These are phyloP conservation scores for Oryza brachyantha DNA, from an alignment of 176 grass and related monocot genomes.

Conservation along the genomic window DNA sequence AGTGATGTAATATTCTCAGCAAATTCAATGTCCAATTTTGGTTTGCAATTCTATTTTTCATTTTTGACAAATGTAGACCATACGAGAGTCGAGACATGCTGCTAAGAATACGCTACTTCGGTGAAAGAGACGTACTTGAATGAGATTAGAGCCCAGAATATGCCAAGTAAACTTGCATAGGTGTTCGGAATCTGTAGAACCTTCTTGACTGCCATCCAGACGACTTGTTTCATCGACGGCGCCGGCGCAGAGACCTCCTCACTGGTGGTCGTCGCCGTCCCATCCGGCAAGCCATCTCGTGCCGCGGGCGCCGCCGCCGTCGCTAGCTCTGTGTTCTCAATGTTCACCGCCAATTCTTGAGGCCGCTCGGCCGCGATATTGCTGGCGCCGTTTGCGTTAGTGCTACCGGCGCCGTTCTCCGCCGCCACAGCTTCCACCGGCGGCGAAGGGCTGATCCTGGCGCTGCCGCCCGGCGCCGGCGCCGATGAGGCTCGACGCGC, in stretches of 20 bases:
- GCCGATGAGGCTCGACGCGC: background rate
- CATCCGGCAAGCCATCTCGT: background rate
- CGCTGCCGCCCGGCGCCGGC: background rate
- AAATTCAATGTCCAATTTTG: no score
- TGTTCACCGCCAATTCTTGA: slow-evolving; percentile 28
- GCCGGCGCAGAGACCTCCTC: background rate
- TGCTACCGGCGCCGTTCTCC: slow-evolving; percentile 1
- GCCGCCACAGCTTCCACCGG: no score
- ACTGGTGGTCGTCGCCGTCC: background rate
- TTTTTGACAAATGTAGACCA: background rate
- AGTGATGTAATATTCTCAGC: no score
- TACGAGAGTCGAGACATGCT: no score
- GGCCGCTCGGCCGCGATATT: background rate
- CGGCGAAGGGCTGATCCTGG: slow-evolving; percentile 25
- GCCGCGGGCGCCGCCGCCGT: background rate
- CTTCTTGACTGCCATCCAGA: slow-evolving; percentile 68
- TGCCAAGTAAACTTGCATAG: slow-evolving; percentile 70
- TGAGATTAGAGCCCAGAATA: slow-evolving; percentile 70
- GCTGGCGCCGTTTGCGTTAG: background rate
- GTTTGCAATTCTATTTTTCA: no score
- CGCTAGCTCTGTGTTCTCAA: slow-evolving; percentile 36
- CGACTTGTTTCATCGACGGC: slow-evolving; percentile 34
- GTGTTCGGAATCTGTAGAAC: slow-evolving; percentile 71
- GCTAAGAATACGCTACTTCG: background rate
- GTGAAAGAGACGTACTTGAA: slow-evolving; percentile 52